Percentiles rank a stretch among this genome's conserved stretches.
Evolutionary conservation across 331 rosid genomes (phyloP).

Genomic region (Malus hybrid): DNA sequence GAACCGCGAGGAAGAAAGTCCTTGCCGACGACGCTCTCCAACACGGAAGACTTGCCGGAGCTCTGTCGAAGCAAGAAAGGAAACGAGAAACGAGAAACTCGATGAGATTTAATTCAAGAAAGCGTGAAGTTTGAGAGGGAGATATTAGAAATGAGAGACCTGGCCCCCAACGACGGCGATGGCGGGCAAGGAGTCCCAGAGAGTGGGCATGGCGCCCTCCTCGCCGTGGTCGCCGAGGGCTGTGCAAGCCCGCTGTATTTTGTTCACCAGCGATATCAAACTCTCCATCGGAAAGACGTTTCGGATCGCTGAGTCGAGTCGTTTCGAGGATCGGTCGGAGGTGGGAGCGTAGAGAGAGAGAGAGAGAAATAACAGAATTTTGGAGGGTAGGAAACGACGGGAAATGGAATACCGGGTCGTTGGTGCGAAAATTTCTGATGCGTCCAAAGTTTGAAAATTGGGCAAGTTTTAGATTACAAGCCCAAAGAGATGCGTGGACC

Average conservation of each 20-base stretch:
- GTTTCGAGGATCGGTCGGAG: background rate
- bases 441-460: slow-evolving; percentile 26
- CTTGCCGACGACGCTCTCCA: slow-evolving; percentile 47
- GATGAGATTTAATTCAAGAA: background rate
- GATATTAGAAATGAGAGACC: slow-evolving; percentile 12
- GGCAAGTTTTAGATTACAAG: background rate
- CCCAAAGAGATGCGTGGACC: background rate
- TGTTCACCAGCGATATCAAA: slow-evolving; percentile 41
- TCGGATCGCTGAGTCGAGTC: background rate
- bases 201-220: slow-evolving; percentile 47
- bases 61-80: slow-evolving; percentile 17
- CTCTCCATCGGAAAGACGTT: slow-evolving; percentile 27
- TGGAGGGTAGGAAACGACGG: slow-evolving; percentile 25
- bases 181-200: slow-evolving; percentile 47
- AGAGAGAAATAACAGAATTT: background rate
- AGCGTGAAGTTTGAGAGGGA: background rate
- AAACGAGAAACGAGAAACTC: background rate
- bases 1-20: slow-evolving; percentile 52
- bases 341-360: background rate
- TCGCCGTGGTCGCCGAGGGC: slow-evolving; percentile 49
- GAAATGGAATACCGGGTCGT: slow-evolving; percentile 4
- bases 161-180: slow-evolving; percentile 54
- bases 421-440: slow-evolving; percentile 4
- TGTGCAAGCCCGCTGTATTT: slow-evolving; percentile 48
- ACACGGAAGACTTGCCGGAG: slow-evolving; percentile 51